Percentiles rank a stretch among this genome's conserved stretches.
Conservation (phyloP, 164 flowering plant species). For the Dillenia suffruticosa region DNA sequence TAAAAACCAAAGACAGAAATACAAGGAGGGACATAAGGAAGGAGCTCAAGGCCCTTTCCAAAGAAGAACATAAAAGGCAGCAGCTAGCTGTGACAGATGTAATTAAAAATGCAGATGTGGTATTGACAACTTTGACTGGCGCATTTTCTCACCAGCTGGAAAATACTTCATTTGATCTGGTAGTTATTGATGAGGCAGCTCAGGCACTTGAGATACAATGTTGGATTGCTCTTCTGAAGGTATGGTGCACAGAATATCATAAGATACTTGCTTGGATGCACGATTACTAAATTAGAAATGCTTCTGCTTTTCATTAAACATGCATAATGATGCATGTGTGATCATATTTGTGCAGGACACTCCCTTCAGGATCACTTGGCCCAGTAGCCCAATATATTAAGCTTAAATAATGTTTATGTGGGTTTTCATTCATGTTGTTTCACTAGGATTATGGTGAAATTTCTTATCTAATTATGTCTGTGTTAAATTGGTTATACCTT, state of each 20-base stretch:
- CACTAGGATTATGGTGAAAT: too few relatives aligned
- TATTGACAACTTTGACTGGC: conserved; percentile 92
- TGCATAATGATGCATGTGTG: too few relatives aligned
- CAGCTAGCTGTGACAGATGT: conserved; percentile 95
- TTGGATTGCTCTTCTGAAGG: conserved; percentile 96
- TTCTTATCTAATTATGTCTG: too few relatives aligned
- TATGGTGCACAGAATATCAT: conserved; percentile 11
- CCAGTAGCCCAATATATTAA: too few relatives aligned
- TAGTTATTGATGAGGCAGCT: conserved; percentile 98
- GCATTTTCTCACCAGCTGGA: conserved; percentile 72
- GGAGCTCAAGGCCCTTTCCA: conserved; percentile 87
- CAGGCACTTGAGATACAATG: conserved; percentile 98
- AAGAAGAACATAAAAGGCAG: conserved; percentile 95
- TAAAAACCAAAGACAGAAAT: conserved; percentile 84
- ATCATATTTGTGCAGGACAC: too few relatives aligned
- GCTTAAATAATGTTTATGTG: too few relatives aligned
- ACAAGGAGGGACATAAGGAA: conserved; percentile 82
- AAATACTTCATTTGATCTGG: conserved; percentile 71
- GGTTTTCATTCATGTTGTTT: too few relatives aligned
- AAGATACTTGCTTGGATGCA: too few relatives aligned
- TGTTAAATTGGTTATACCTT: too few relatives aligned
- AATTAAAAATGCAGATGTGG: conserved; percentile 77
- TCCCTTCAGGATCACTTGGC: too few relatives aligned
- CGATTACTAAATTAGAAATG: too few relatives aligned
- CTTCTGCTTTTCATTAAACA: too few relatives aligned